Base-by-base conservation (phyloP, 2,329 filamentous ascomycete species). In the Diaporthe ilicicola region DNA sequence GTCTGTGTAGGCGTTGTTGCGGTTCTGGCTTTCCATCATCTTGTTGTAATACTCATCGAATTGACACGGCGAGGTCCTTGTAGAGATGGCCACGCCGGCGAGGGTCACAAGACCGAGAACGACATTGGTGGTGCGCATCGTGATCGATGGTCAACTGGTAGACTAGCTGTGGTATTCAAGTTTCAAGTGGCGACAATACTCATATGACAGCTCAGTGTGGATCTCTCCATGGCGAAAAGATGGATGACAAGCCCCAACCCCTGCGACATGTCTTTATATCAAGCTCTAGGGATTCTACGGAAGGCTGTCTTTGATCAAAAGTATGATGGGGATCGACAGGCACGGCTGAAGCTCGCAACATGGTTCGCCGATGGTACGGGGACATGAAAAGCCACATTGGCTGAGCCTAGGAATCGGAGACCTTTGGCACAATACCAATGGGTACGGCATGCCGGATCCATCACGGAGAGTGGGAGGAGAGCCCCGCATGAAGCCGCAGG, bases 1-100 rank as follows among this genome's bases (percentile, higher is more conserved):
- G 29, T 62, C 59, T 48, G 42, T 48, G 19, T 6, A 12, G 6
- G 42, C 59, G 6, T 12, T 10, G 3, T 50, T 34, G 27, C 59
- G 59, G 24, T 62, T 48, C n/a, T 34, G 32, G 59, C 59, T 62
- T 62, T 48, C 59, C 59, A 62, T 62, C 59, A 62, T 62, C 27
- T 22, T 37, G 19, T 48, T 34, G n/a, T 62, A 62, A 10, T 48
- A 62, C 19, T 62, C 42, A 6, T 62, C 27, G 17, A 24, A 27
- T 4, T 29, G 13, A 46, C 59, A 62, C 12, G 19, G 7, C 5
- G 59, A 17, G 1, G 59, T 34, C 27, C n/a, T 48, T 48, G 59
- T 62, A 7, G 59, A 48, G 13, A 48, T 9, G 0, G 29, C 59
- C 29, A 62, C 27, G n/a, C 29, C 22, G 7, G 42, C 19, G 17